Percentiles rank a stretch among this genome's conserved stretches.
These are phyloP conservation scores for Vigna angularis DNA, from an alignment of 306 rosid species.

Conservation along the genomic window DNA sequence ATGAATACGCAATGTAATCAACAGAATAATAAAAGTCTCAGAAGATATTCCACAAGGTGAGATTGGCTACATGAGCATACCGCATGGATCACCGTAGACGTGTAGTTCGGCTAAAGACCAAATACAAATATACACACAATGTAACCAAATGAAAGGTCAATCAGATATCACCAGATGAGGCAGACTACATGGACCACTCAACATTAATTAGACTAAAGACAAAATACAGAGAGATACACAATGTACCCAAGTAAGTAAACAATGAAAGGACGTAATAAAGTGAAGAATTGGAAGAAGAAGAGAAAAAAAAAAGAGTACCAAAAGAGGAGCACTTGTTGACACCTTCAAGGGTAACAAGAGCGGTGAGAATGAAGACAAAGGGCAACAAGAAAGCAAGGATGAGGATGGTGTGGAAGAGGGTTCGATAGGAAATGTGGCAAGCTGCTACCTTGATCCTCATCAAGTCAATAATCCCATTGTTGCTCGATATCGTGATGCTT, in stretches of 20 bases:
- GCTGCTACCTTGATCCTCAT: constrained; percentile 99
- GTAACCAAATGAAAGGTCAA: not conserved
- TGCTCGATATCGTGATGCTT: constrained; percentile 99
- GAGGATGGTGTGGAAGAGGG: constrained; percentile 98
- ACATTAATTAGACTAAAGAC: not conserved
- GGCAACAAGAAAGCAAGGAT: constrained; percentile 97
- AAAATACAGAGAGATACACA: not conserved
- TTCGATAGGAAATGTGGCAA: constrained; percentile 98
- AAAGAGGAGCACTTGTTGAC: constrained; percentile 99
- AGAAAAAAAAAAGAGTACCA: constrained; percentile 59
- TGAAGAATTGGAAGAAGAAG: constrained; percentile 19
- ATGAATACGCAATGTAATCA: not conserved
- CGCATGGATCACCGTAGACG: not conserved
- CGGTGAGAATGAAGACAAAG: constrained; percentile 98
- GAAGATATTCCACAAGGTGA: not conserved
- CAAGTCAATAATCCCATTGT: constrained; percentile 98
- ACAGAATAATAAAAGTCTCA: not conserved
- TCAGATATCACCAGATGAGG: not conserved
- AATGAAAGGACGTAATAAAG: not conserved
- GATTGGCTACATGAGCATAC: not conserved
- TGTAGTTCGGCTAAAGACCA: not conserved
- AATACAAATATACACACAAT: not conserved
- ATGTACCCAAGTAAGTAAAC: not conserved
- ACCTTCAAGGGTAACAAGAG: constrained; percentile 99
- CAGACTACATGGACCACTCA: not conserved